Conservation (phyloP, 768 basidiomycete species). For the Neoboletus brunneissimus region DNA sequence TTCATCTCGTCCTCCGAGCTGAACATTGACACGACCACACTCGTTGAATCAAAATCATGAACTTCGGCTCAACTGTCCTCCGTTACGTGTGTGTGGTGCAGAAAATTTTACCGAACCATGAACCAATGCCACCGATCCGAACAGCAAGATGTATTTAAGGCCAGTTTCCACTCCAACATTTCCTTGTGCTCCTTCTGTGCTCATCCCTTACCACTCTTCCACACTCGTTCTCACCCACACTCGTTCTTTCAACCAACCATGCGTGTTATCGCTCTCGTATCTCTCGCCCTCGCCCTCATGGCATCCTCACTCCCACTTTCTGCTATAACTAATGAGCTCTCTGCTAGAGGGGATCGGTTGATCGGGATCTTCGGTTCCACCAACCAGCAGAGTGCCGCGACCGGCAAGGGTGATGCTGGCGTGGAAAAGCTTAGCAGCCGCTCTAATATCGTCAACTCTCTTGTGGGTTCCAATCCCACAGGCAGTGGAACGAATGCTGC, state of each 20-base stretch:
- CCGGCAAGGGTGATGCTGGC: neutral
- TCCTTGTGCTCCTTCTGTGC: neutral
- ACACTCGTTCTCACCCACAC: slow-evolving; percentile 4
- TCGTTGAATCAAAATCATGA: neutral
- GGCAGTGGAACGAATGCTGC: fast-evolving
- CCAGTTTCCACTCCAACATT: neutral
- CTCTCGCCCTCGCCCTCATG: slow-evolving; percentile 7
- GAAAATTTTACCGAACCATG: neutral
- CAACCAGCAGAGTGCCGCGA: neutral
- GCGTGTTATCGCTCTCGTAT: slow-evolving; percentile 9
- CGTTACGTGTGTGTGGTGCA: neutral
- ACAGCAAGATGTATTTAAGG: neutral
- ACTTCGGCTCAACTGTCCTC: neutral
- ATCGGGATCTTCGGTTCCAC: fast-evolving
- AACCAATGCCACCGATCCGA: neutral
- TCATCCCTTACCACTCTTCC: neutral
- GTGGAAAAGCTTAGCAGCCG: neutral
- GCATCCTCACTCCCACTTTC: slow-evolving; percentile 10
- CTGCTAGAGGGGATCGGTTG: neutral
- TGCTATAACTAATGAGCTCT: neutral
- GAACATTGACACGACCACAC: neutral
- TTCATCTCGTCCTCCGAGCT: neutral
- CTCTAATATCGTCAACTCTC: neutral
- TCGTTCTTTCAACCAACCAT: slow-evolving; percentile 5
- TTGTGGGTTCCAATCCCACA: too few relatives aligned